phyloP scores from a whole-genome alignment of 768 basidiomycete genomes.

The Sistotremastrum niveocremeum region DNA sequence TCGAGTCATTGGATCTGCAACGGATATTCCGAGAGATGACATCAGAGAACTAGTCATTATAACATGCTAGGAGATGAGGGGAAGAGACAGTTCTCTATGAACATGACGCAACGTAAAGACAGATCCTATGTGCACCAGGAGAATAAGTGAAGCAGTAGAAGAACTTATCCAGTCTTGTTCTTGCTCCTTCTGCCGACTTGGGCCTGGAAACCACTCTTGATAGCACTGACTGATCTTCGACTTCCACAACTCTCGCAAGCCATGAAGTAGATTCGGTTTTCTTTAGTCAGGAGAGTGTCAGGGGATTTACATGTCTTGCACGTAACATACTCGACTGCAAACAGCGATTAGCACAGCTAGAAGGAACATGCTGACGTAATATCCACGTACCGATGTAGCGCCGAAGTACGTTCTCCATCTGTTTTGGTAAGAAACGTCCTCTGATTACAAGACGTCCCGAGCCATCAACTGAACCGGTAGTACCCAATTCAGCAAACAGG shows the following conservation, averaged over 20 bases:
- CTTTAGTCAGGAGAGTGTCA: constrained; percentile 91
- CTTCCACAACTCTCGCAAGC: constrained; percentile 85
- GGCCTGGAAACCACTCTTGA: constrained; percentile 98
- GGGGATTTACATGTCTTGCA: constrained; percentile 99
- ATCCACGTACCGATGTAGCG: constrained; percentile 78
- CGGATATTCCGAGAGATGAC: too few species aligned
- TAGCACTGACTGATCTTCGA: constrained; percentile 81
- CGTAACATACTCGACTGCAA: constrained; percentile 88
- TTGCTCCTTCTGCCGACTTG: constrained; percentile 83
- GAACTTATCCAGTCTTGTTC: constrained; percentile 50
- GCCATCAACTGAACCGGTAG: constrained; percentile 90
- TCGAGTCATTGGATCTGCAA: too few species aligned
- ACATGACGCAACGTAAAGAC: too few species aligned
- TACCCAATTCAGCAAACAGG: constrained; percentile 97
- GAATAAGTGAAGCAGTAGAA: neutral
- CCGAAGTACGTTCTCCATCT: constrained; percentile 91
- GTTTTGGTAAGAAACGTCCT: constrained; percentile 96
- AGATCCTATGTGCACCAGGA: neutral
- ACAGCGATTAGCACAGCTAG: neutral
- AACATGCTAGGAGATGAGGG: too few species aligned
- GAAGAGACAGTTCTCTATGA: too few species aligned
- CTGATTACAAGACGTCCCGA: constrained; percentile 88
- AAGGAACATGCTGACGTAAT: neutral
- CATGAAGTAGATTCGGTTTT: constrained; percentile 99
- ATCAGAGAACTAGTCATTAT: too few species aligned